Percentiles rank a stretch among this genome's conserved stretches.
These are phyloP conservation scores for Colletotrichum sansevieriae DNA, from an alignment of 2,329 filamentous ascomycete species.

Conservation along the genomic window DNA sequence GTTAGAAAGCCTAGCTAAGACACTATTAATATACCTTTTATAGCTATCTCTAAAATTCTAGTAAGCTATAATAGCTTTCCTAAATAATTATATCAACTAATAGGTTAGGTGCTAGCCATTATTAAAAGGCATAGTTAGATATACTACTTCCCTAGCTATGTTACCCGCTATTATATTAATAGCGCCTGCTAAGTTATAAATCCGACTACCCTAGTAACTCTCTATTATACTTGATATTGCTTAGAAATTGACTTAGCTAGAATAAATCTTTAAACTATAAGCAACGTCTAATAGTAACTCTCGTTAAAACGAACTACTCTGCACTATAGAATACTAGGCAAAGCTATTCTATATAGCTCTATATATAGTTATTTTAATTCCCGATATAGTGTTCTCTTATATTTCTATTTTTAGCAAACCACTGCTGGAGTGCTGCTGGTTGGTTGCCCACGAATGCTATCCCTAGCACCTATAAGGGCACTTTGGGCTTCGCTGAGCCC, in stretches of 20 bases:
- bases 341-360: not conserved
- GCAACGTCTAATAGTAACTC: conserved; percentile 1
- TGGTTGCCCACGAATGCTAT: not conserved
- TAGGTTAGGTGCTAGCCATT: not conserved
- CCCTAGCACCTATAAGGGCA: not conserved
- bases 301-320: not conserved
- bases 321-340: not conserved
- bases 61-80: conserved; percentile 2
- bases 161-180: not conserved
- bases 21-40: conserved; percentile 9
- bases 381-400: not conserved
- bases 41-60: conserved; percentile 10
- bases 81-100: not conserved
- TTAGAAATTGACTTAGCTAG: not conserved
- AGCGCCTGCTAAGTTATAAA: not conserved
- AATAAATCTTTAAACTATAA: not conserved
- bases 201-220: not conserved
- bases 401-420: conserved; percentile 3
- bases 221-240: not conserved
- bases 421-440: not conserved
- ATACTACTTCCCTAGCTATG: not conserved
- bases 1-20: conserved; percentile 6
- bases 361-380: not conserved
- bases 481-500: not conserved
- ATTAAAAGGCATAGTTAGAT: not conserved